Evolutionary conservation across 768 basidiomycete species (phyloP).

Genomic region (Sarcomyxa edulis): DNA sequence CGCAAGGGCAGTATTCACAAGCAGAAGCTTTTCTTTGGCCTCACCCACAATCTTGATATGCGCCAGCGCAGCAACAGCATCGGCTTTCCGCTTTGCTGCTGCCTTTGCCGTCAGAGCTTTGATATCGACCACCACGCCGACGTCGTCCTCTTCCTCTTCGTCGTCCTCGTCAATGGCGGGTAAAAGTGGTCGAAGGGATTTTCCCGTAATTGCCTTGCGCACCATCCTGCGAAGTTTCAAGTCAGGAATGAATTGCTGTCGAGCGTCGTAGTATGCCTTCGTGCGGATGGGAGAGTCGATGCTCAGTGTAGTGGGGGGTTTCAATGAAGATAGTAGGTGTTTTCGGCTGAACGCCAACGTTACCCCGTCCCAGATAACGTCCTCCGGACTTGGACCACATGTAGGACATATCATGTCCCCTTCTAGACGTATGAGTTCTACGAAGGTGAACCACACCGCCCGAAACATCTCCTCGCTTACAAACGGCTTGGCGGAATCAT

Average conservation of each 20-base stretch:
- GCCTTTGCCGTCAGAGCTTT: no score
- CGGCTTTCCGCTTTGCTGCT: no score
- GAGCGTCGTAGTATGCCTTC: constrained; percentile 2
- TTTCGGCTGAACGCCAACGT: constrained; percentile 23
- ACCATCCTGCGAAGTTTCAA: neutral
- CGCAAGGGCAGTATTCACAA: constrained; percentile 3
- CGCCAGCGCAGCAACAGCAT: neutral
- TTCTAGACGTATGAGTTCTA: constrained; percentile 14
- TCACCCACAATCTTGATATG: constrained; percentile 1
- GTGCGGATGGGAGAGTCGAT: constrained; percentile 5
- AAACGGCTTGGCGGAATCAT: constrained; percentile 12
- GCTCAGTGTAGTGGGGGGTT: constrained; percentile 19
- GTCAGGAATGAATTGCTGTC: constrained; percentile 10
- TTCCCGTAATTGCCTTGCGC: constrained; percentile 4
- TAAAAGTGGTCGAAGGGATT: neutral
- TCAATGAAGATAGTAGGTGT: constrained; percentile 16
- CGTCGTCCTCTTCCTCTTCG: constrained; percentile 2
- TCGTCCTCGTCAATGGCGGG: constrained; percentile 3
- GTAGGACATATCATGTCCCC: constrained; percentile 18
- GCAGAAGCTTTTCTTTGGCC: neutral
- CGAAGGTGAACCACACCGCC: constrained; percentile 27
- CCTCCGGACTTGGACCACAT: constrained; percentile 22
- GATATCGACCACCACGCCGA: neutral
- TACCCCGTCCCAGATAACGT: constrained; percentile 28
- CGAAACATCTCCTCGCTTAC: constrained; percentile 22